Conservation (phyloP, 2,329 filamentous ascomycete species). For the Cladorrhinum sp. region DNA sequence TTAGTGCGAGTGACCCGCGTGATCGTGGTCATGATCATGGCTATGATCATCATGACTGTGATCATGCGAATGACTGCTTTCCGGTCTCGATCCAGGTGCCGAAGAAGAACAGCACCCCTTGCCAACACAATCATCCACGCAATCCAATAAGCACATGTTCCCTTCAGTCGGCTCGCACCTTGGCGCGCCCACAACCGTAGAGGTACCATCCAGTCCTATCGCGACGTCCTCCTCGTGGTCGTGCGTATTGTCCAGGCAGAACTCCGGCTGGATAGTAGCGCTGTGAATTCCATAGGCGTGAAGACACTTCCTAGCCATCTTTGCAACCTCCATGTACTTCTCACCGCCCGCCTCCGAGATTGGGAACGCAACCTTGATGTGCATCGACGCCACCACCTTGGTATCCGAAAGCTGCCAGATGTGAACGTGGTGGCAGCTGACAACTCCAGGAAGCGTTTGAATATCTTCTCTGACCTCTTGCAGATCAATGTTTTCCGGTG, state of each 20-base stretch:
- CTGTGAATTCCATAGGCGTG: slow-evolving; percentile 96
- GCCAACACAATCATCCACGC: slow-evolving; percentile 47
- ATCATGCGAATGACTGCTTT: slow-evolving; percentile 33
- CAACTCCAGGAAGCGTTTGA: slow-evolving; percentile 74
- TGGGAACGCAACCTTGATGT: slow-evolving; percentile 88
- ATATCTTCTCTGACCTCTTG: slow-evolving; percentile 94
- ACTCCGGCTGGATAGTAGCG: slow-evolving; percentile 96
- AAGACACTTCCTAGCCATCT: slow-evolving; percentile 78
- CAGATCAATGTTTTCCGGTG: slow-evolving; percentile 81
- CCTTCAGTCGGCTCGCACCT: slow-evolving; percentile 31
- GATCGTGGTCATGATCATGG: slow-evolving; percentile 12
- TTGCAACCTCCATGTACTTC: slow-evolving; percentile 88
- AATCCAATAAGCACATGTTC: slow-evolving; percentile 47
- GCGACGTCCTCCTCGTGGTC: slow-evolving; percentile 36
- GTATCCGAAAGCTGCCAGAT: slow-evolving; percentile 97
- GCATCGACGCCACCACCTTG: slow-evolving; percentile 88
- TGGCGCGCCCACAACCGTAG: slow-evolving; percentile 22
- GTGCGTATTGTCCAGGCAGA: slow-evolving; percentile 54
- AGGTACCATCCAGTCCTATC: slow-evolving; percentile 36
- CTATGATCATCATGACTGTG: slow-evolving; percentile 24
- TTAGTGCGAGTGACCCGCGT: neutral
- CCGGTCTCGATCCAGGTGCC: slow-evolving; percentile 31
- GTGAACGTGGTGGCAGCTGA: slow-evolving; percentile 92
- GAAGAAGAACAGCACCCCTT: slow-evolving; percentile 43
- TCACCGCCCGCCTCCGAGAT: slow-evolving; percentile 75